phyloP scores from a whole-genome alignment of 1,139 yeast species.

The Protomyces arabidopsidicola region DNA sequence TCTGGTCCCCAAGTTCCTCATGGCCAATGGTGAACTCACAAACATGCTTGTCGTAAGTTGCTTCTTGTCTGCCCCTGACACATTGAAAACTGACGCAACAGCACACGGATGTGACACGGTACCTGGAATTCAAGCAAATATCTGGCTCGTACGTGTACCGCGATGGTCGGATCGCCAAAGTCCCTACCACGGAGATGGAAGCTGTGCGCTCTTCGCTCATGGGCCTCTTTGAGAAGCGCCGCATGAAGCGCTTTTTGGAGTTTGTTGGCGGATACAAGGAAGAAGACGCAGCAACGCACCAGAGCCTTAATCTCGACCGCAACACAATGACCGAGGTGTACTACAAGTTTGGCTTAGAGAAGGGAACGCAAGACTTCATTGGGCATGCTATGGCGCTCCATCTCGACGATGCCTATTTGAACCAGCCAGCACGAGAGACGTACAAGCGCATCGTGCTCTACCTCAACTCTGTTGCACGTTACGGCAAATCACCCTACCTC shows the following conservation, averaged over 20 bases:
- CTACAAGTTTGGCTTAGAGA: slow-evolving; percentile 82
- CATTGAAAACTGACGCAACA: slow-evolving; percentile 1
- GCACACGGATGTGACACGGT: slow-evolving; percentile 92
- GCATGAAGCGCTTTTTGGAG: slow-evolving; percentile 88
- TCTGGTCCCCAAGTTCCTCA: slow-evolving; percentile 89
- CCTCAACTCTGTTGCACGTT: slow-evolving; percentile 85
- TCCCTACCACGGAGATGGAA: slow-evolving; percentile 75
- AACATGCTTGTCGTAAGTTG: slow-evolving; percentile 55
- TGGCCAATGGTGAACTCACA: slow-evolving; percentile 97
- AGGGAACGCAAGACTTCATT: slow-evolving; percentile 90
- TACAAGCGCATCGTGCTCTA: slow-evolving; percentile 80
- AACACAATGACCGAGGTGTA: slow-evolving; percentile 92
- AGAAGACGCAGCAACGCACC: slow-evolving; percentile 73
- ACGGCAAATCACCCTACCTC: slow-evolving; percentile 93
- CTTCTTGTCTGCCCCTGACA: no score
- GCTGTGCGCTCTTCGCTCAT: slow-evolving; percentile 87
- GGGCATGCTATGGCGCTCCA: slow-evolving; percentile 99
- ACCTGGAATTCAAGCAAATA: slow-evolving; percentile 92
- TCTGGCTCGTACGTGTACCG: slow-evolving; percentile 93
- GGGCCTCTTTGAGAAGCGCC: slow-evolving; percentile 94
- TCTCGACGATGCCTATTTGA: slow-evolving; percentile 85
- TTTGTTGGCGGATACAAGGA: slow-evolving; percentile 80
- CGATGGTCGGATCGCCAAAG: slow-evolving; percentile 86
- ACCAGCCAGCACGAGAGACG: slow-evolving; percentile 88
- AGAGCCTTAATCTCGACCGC: slow-evolving; percentile 75